phyloP scores from a whole-genome alignment of 148 eudicot species.

The Cornus florida region DNA sequence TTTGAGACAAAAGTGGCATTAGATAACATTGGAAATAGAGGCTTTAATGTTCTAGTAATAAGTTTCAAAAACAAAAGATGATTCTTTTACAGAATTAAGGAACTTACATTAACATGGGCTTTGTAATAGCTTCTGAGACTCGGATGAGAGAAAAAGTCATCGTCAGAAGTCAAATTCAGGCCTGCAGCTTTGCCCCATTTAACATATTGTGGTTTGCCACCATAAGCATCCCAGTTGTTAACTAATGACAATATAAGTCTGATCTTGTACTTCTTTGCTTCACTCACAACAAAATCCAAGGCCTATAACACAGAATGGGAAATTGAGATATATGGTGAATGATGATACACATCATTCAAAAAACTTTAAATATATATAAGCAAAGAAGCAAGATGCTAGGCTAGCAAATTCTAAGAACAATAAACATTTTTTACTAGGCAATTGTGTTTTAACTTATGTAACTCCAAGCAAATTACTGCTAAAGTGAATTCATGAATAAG shows the following conservation, averaged over 20 bases:
- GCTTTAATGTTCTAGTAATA: background rate
- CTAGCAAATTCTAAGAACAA: background rate
- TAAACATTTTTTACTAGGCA: no score
- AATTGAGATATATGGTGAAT: background rate
- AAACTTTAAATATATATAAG: no score
- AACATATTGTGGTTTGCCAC: constrained; percentile 88
- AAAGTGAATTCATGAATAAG: no score
- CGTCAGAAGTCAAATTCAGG: constrained; percentile 59
- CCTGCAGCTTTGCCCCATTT: constrained; percentile 92
- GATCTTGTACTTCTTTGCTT: constrained; percentile 79
- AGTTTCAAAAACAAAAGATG: background rate
- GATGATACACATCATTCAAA: background rate
- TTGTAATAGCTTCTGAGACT: constrained; percentile 70
- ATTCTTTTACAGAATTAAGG: background rate
- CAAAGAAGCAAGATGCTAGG: background rate
- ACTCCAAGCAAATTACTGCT: background rate
- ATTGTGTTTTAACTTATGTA: background rate
- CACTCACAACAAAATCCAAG: constrained; percentile 86
- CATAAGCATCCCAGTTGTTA: constrained; percentile 88
- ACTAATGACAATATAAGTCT: constrained; percentile 78
- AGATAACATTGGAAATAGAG: background rate
- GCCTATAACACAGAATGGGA: constrained; percentile 44
- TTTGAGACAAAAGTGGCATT: background rate
- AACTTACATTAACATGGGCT: constrained; percentile 64
- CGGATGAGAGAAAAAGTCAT: constrained; percentile 73